phyloP scores from a whole-genome alignment of 257 asterid genomes.

The Striga asiatica region DNA sequence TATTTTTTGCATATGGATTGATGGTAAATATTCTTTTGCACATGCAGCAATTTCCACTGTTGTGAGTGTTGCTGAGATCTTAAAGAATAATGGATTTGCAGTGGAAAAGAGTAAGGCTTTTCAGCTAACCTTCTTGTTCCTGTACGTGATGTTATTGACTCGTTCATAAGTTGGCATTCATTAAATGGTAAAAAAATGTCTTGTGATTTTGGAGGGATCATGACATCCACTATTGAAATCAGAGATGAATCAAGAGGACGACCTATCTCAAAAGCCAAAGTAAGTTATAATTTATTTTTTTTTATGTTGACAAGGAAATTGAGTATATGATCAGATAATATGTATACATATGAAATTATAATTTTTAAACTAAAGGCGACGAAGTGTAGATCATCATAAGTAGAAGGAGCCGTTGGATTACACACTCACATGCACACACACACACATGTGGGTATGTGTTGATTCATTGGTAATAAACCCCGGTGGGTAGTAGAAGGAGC shows the following conservation, averaged over 20 bases:
- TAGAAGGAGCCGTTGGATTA: too few species aligned
- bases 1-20: neutral
- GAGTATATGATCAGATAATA: too few species aligned
- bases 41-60: conserved; percentile 66
- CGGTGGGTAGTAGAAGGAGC: too few species aligned
- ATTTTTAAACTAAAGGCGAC: too few species aligned
- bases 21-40: neutral
- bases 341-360: too few species aligned
- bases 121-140: neutral
- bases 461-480: too few species aligned
- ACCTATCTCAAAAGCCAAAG: conserved; percentile 51
- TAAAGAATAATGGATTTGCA: conserved; percentile 67
- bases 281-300: too few species aligned
- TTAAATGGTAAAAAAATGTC: neutral
- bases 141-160: neutral
- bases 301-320: too few species aligned
- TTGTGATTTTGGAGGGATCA: too few species aligned
- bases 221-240: conserved; percentile 52
- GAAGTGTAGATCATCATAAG: too few species aligned
- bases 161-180: neutral
- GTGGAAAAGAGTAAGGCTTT: conserved; percentile 53
- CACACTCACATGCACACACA: too few species aligned
- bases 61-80: conserved; percentile 61
- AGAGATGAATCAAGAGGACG: conserved; percentile 56
- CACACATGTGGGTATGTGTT: too few species aligned